Evolutionary conservation across 805 yeast genomes (phyloP).

Genomic region (Pichia cephalocereana): DNA sequence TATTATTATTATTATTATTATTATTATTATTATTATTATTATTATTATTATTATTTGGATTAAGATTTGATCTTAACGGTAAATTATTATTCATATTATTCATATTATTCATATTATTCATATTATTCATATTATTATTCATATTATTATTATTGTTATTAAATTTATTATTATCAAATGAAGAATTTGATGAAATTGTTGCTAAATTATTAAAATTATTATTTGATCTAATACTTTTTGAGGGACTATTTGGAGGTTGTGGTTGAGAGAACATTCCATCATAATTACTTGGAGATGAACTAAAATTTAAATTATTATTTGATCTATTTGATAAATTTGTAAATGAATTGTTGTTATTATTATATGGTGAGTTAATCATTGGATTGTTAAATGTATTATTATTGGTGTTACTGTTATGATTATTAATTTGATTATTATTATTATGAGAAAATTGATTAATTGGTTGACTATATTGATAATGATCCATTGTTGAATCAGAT

Average conservation of each 20-base stretch:
- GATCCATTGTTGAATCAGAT: not conserved
- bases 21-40: constrained; percentile 3
- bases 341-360: constrained; percentile 16
- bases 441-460: not conserved
- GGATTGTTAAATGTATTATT: constrained; percentile 18
- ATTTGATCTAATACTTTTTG: constrained; percentile 24
- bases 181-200: constrained; percentile 24
- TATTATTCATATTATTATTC: not conserved
- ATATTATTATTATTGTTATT: constrained; percentile 2
- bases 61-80: not conserved
- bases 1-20: no score
- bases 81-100: not conserved
- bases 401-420: constrained; percentile 22
- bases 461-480: no score
- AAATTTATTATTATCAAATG: constrained; percentile 9
- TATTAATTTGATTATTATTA: constrained; percentile 22
- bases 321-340: constrained; percentile 9
- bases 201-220: constrained; percentile 17
- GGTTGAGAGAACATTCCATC: constrained; percentile 20
- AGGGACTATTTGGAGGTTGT: constrained; percentile 28
- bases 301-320: constrained; percentile 6
- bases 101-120: no score
- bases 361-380: constrained; percentile 10
- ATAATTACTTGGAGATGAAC: constrained; percentile 20
- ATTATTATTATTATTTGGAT: constrained; percentile 3